Conservation (phyloP, 2,329 filamentous ascomycete genomes). For the Aspergillus fijiensis region DNA sequence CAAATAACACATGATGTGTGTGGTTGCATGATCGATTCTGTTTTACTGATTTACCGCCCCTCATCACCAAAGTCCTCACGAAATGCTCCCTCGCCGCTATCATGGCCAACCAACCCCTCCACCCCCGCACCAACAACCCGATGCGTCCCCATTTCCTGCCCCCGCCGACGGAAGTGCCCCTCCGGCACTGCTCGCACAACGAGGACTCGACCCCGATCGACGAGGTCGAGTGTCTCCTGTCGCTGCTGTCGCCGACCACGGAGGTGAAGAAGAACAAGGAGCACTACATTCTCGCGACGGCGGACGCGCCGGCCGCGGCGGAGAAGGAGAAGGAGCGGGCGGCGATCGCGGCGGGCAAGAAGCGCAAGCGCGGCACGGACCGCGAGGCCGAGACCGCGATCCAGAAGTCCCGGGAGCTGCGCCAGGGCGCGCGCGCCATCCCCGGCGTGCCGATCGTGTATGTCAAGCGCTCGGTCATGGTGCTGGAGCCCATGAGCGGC, state of each 20-base stretch:
- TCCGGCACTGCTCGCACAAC: conserved; percentile 50
- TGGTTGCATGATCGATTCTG: neutral
- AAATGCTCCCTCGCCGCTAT: conserved; percentile 57
- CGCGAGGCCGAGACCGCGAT: conserved; percentile 35
- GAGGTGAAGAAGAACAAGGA: conserved; percentile 48
- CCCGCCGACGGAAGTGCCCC: conserved; percentile 45
- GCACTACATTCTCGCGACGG: conserved; percentile 48
- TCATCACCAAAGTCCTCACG: conserved; percentile 64
- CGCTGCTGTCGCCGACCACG: conserved; percentile 41
- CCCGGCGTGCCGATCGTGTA: conserved; percentile 52
- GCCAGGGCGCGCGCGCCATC: conserved; percentile 42
- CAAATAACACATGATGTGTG: too few relatives aligned
- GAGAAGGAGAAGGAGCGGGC: conserved; percentile 24
- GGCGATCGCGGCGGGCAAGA: conserved; percentile 21
- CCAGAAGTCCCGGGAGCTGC: conserved; percentile 34
- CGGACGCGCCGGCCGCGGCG: conserved; percentile 35
- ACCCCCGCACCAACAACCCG: conserved; percentile 41
- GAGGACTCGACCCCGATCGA: conserved; percentile 43
- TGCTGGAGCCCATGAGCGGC: conserved; percentile 49
- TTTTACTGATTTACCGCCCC: conserved; percentile 23
- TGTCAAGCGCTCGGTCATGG: conserved; percentile 53
- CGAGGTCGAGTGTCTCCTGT: conserved; percentile 46
- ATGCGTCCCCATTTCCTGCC: conserved; percentile 45
- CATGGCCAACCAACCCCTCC: conserved; percentile 40
- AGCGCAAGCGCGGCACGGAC: conserved; percentile 36